Base-by-base conservation (phyloP, 2,329 filamentous ascomycete species). In the Aspergillus novofumigatus region DNA sequence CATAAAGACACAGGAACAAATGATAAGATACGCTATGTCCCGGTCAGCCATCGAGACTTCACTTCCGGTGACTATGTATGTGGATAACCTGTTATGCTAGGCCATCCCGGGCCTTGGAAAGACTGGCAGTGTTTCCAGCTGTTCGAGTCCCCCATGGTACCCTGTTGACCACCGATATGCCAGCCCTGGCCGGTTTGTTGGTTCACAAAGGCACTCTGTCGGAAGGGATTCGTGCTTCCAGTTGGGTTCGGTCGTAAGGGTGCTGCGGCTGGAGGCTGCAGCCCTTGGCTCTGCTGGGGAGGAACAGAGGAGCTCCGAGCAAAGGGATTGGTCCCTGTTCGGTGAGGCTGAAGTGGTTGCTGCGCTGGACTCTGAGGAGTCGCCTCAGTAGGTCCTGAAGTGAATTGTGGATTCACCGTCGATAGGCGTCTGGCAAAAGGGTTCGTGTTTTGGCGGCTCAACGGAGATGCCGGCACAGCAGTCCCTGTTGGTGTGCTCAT, bases 221-320 rank as follows among this genome's bases (percentile, higher is more conserved):
- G 85, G 82, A 97, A 97, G 0, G 94, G 94, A 68, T 99, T 99
- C 2, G 92, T 97, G 67, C 85, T 91, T 8, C 92, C 92, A 0
- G 92, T 97, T 1, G 88, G 83, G 67, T 93, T 91, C 2, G 91
- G 85, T 53, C 83, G 82, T 4, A 94, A 76, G 51, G 81, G 71
- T n/a, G 73, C 72, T 2, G 72, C 68, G 11, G 70, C 60, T 7
- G 76, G 60, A 25, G 75, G 72, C 20, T 75, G 70, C 14, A 76
- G 52, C 6, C 66, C 67, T 51, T 67, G 67, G 49, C 75, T 69
- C 47, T 72, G 68, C 52, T 69, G 67, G 14, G 69, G 63, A 49
- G 69, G 68, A 35, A 81, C 75, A 20, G 81, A 75, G 1, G 76
- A 69, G 53, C 78, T 81, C 49, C 85, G 83, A 21, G 86, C 83